A percentile compares a stretch with the other conserved stretches of the same genome.
These are phyloP conservation scores for Hamamelis virginiana DNA, from an alignment of 164 flowering plant species.

Conservation along the genomic window DNA sequence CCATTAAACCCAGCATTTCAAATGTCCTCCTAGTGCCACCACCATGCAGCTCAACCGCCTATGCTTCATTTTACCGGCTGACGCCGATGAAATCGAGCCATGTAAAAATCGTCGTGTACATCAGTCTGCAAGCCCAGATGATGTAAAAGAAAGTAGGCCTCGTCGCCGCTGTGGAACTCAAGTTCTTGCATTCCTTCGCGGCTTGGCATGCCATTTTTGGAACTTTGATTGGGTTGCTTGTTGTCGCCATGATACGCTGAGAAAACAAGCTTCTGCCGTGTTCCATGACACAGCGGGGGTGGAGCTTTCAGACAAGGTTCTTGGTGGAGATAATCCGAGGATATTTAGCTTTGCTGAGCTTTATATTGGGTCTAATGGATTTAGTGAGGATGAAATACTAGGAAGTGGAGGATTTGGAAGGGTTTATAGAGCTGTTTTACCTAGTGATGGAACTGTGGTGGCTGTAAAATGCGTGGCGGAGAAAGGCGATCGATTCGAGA, in stretches of 20 bases:
- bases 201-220: constrained; percentile 15
- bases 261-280: constrained; percentile 10
- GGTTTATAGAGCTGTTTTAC: constrained; percentile 76
- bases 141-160: not conserved
- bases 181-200: constrained; percentile 18
- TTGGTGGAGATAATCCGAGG: constrained; percentile 52
- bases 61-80: constrained; percentile 56
- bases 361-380: constrained; percentile 85
- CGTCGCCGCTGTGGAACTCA: constrained; percentile 12
- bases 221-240: constrained; percentile 25
- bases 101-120: not conserved
- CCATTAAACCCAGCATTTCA: too few relatives aligned
- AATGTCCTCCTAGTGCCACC: not conserved
- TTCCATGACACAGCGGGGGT: constrained; percentile 71
- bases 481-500: constrained; percentile 73
- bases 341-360: constrained; percentile 85
- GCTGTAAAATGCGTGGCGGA: constrained; percentile 89
- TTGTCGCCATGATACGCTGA: constrained; percentile 10
- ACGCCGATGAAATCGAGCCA: constrained; percentile 32
- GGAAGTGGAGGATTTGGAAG: constrained; percentile 94
- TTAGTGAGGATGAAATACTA: constrained; percentile 57
- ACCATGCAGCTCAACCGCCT: constrained; percentile 45
- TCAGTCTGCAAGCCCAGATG: not conserved
- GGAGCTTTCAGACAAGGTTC: constrained; percentile 38
- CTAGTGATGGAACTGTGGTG: constrained; percentile 82